Evolutionary conservation across 2,329 filamentous ascomycete genomes (phyloP).

Genomic region (Pseudomassariella vexata): DNA sequence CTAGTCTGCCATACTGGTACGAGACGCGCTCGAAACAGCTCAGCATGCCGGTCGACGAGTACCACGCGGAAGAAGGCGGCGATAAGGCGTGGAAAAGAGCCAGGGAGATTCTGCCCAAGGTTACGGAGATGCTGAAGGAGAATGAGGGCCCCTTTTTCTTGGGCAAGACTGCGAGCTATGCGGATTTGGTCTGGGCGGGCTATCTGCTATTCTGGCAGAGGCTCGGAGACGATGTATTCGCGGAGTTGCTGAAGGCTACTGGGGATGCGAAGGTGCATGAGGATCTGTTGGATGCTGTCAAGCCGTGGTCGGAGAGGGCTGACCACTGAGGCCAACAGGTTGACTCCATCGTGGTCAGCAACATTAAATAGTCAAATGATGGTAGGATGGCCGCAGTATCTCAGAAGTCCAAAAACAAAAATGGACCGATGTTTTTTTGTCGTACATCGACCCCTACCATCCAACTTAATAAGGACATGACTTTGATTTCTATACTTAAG

Average conservation of each 20-base stretch:
- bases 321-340: constrained; percentile 29
- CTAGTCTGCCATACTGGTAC: constrained; percentile 49
- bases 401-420: too few species aligned
- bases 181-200: constrained; percentile 51
- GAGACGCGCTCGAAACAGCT: constrained; percentile 40
- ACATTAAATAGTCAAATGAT: too few species aligned
- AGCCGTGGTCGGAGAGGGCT: constrained; percentile 34
- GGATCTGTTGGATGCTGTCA: constrained; percentile 31
- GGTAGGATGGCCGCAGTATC: too few species aligned
- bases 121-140: constrained; percentile 45
- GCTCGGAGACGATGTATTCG: constrained; percentile 27
- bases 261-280: constrained; percentile 32
- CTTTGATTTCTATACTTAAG: too few species aligned
- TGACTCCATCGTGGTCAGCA: too few species aligned
- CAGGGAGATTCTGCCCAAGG: constrained; percentile 29
- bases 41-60: constrained; percentile 48
- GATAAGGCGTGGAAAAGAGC: constrained; percentile 40
- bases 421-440: too few species aligned
- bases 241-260: constrained; percentile 27
- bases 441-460: too few species aligned
- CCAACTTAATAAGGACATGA: too few species aligned
- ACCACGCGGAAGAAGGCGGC: constrained; percentile 39
- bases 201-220: constrained; percentile 28
- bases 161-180: constrained; percentile 49
- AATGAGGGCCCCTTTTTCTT: constrained; percentile 56